Conservation (phyloP, 139 green algal species). For the Coccomyxa sp. region DNA sequence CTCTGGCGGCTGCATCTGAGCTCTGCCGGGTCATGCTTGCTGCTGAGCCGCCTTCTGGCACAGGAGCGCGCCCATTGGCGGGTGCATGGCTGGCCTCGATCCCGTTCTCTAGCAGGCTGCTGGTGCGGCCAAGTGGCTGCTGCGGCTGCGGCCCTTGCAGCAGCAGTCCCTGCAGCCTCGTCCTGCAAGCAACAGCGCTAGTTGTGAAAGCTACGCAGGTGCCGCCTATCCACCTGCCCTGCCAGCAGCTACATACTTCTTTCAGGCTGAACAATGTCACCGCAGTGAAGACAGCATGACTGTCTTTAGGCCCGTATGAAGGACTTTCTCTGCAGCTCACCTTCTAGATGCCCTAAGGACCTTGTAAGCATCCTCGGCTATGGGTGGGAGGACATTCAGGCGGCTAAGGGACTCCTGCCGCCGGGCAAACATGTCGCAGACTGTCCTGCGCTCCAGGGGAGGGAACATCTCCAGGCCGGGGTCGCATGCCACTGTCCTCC, state of each 20-base stretch:
- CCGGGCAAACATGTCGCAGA: conserved; percentile 18
- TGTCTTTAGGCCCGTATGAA: background rate
- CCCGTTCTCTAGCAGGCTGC: background rate
- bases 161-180: conserved; percentile 14
- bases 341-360: background rate
- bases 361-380: background rate
- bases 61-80: background rate
- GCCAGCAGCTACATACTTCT: background rate
- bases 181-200: background rate
- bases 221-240: background rate
- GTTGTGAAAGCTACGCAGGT: background rate
- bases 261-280: background rate
- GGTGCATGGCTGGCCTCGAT: background rate
- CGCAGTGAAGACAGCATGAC: background rate
- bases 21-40: background rate
- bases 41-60: background rate
- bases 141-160: background rate
- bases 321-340: background rate
- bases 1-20: background rate
- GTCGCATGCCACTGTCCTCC: conserved; percentile 36
- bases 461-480: conserved; percentile 51
- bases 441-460: conserved; percentile 11
- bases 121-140: background rate
- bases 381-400: conserved; percentile 28
- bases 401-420: conserved; percentile 13